A percentile compares a stretch with the other conserved stretches of the same genome.
phyloP scores from a whole-genome alignment of 495 filamentous ascomycete species.

The Penicillium salamii region DNA sequence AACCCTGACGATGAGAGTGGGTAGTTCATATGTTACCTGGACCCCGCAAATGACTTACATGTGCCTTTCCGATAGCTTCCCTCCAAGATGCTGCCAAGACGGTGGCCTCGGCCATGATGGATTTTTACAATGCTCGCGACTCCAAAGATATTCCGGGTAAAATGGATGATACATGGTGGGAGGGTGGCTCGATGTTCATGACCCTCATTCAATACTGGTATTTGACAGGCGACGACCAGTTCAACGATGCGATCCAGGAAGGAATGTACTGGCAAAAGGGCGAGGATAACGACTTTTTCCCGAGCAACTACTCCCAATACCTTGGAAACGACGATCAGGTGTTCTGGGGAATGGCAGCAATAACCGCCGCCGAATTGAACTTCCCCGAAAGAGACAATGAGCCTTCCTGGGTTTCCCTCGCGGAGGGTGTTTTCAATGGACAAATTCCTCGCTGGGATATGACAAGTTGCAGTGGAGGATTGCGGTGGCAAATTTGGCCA shows the following conservation, averaged over 20 bases:
- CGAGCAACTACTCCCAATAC: constrained; percentile 39
- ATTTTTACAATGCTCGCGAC: constrained; percentile 59
- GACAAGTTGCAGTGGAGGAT: constrained; percentile 63
- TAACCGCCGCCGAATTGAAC: constrained; percentile 67
- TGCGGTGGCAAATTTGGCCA: constrained; percentile 77
- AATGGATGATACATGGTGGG: constrained; percentile 65
- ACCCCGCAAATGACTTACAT: constrained; percentile 1
- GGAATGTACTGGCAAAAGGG: constrained; percentile 66
- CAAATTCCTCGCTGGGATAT: constrained; percentile 62
- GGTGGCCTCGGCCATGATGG: constrained; percentile 60
- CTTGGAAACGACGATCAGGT: constrained; percentile 70
- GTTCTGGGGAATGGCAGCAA: constrained; percentile 71
- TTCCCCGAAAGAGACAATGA: constrained; percentile 58
- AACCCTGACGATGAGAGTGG: constrained; percentile 26
- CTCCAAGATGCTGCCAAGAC: constrained; percentile 56
- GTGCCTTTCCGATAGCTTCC: constrained; percentile 36
- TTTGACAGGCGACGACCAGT: constrained; percentile 63
- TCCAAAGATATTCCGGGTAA: constrained; percentile 59
- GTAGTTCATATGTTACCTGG: background rate
- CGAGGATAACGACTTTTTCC: constrained; percentile 63
- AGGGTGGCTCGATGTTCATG: constrained; percentile 68
- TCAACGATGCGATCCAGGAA: constrained; percentile 58
- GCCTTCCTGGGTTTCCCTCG: constrained; percentile 62
- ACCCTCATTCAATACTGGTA: constrained; percentile 72
- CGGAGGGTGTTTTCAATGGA: constrained; percentile 56